Conservation (phyloP, 352 stramenopile genomes). For the Pythium folliculosum region DNA sequence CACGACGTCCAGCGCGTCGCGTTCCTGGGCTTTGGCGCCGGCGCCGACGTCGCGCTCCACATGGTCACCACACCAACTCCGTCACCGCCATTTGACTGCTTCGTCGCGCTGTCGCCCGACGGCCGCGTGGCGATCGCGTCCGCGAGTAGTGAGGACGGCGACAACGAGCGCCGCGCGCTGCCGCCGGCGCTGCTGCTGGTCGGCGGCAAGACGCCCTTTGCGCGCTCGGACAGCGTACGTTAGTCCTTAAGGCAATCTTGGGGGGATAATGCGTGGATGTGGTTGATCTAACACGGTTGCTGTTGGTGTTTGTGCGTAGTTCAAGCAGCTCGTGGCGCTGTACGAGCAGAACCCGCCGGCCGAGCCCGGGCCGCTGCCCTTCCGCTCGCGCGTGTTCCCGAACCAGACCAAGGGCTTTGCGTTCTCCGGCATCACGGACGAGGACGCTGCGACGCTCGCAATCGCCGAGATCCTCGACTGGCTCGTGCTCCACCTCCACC, state of each 20-base stretch:
- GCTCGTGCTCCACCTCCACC: constrained; percentile 81
- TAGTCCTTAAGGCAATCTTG: too few species aligned
- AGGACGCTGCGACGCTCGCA: constrained; percentile 85
- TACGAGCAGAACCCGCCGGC: constrained; percentile 9
- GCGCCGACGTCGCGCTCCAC: constrained; percentile 69
- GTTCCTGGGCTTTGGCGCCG: constrained; percentile 63
- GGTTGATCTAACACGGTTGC: neutral
- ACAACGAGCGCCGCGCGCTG: constrained; percentile 18
- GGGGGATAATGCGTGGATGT: neutral
- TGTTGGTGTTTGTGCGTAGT: constrained; percentile 31
- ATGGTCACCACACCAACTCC: constrained; percentile 51
- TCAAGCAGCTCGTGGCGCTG: constrained; percentile 44
- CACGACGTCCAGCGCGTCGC: constrained; percentile 79
- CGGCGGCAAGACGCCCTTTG: constrained; percentile 64
- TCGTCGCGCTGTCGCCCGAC: constrained; percentile 71
- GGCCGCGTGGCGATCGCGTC: constrained; percentile 40
- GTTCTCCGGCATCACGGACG: constrained; percentile 89
- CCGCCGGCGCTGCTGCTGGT: constrained; percentile 66
- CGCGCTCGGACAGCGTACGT: constrained; percentile 63
- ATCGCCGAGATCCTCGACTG: constrained; percentile 87
- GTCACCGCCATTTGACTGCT: constrained; percentile 51
- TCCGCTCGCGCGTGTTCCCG: constrained; percentile 56
- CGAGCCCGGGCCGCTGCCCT: constrained; percentile 7
- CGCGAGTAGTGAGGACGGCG: constrained; percentile 8
- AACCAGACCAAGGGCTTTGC: constrained; percentile 80